Conservation (phyloP, 495 filamentous ascomycete genomes). For the Daldinia loculata region DNA sequence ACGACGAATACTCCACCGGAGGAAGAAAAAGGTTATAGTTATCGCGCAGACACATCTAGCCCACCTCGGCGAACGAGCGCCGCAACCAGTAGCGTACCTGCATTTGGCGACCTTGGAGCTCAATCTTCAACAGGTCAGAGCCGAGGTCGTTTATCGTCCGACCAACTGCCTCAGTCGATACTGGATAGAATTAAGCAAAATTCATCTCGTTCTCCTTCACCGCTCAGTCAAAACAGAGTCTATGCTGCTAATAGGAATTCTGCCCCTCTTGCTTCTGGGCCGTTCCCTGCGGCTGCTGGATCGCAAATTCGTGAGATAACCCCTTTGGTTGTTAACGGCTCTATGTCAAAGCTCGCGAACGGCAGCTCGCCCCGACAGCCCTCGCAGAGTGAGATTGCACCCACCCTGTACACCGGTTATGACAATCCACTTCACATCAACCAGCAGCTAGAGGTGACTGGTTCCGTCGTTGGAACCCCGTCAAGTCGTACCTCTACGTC, state of each 20-base stretch:
- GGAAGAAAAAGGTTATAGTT: conserved; percentile 46
- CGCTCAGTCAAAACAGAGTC: conserved; percentile 56
- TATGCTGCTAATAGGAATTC: conserved; percentile 55
- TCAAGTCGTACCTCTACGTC: conserved; percentile 23
- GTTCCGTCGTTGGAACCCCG: conserved; percentile 36
- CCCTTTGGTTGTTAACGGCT: conserved; percentile 59
- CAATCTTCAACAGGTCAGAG: conserved; percentile 44
- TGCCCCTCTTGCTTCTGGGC: conserved; percentile 46
- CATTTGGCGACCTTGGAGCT: conserved; percentile 54
- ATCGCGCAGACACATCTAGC: conserved; percentile 46
- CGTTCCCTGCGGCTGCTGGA: conserved; percentile 45
- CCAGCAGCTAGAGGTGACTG: conserved; percentile 42
- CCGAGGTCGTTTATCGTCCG: conserved; percentile 57
- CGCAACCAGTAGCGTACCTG: conserved; percentile 50
- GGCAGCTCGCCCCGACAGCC: conserved; percentile 40
- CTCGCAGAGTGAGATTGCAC: conserved; percentile 38
- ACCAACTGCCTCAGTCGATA: conserved; percentile 59
- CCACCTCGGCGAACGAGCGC: conserved; percentile 45
- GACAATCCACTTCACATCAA: conserved; percentile 55
- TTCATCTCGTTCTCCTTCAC: conserved; percentile 63
- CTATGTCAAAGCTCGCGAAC: conserved; percentile 43
- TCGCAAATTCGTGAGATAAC: conserved; percentile 45
- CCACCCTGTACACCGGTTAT: conserved; percentile 42
- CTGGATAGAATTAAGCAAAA: conserved; percentile 60
- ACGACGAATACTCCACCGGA: conserved; percentile 51